Base-by-base conservation (phyloP, 2,329 filamentous ascomycete species). In the Aspergillus sp. region DNA sequence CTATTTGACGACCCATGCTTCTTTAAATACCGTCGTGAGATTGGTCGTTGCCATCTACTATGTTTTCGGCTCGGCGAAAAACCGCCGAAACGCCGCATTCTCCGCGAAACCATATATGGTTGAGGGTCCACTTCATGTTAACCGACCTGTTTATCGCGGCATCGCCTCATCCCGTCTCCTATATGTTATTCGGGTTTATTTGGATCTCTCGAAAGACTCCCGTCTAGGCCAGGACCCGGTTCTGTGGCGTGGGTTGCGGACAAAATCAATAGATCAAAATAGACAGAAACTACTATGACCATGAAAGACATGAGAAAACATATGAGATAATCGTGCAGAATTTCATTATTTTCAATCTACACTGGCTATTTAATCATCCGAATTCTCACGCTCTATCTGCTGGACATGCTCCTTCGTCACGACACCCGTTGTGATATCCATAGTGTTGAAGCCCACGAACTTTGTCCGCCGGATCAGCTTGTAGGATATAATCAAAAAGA, bases 401-500 rank as follows among this genome's bases (percentile, higher is more conserved):
- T 42, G 7, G 4, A 42, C 19, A 42, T 42, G 17, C 10, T 24
- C 16, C 11, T 4, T 42, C 16, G 40, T 42, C 40, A 42, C 19
- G 17, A 42, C 17, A 42, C 17, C 17, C 8, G 40, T 42, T 6
- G 40, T 42, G 17, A 42, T 42, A 50, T 62, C 59, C 53, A 68
- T 65, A 20, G 70, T 66, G 2, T 63, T 57, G 7, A 66, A 35
- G n/a, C 61, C 59, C 0, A 70, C 62, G 17, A 71, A 57, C 17
- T 63, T 65, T 0, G 69, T 73, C 50, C 63, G 64, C 48, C 64
- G 67, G 76, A 51, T 24, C 2, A 60, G 17, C 22, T 63, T 63
- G 36, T 60, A 79, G 3, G 71, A 73, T 7, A 76, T 64, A 56
- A 79, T 82, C 20, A 83, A 46, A 3, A 61, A 54, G 2, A 80